phyloP scores from a whole-genome alignment of 306 rosid genomes.

The Cicer yamashitae region DNA sequence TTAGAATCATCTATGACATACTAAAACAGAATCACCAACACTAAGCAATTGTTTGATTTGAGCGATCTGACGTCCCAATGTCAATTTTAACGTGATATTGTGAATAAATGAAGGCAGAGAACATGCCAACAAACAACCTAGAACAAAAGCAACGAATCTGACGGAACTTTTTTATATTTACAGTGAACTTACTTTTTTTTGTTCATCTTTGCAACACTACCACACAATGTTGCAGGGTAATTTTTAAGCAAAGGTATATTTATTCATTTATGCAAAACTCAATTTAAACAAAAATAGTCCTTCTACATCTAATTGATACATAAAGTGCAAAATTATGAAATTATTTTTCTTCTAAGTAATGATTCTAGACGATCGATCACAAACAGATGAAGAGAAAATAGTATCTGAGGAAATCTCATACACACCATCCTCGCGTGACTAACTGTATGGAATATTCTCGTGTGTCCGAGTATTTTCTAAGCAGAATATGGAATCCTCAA shows the following conservation, averaged over 20 bases:
- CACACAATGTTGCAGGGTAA: background rate
- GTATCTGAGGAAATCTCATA: constrained; percentile 18
- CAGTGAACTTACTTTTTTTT: background rate
- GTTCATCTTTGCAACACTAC: background rate
- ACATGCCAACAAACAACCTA: too few species aligned
- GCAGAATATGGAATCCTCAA: constrained; percentile 83
- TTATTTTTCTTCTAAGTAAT: too few species aligned
- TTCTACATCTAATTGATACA: too few species aligned
- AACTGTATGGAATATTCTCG: constrained; percentile 27
- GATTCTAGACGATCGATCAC: too few species aligned
- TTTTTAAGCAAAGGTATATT: background rate
- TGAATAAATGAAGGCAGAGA: too few species aligned
- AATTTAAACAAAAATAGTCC: too few species aligned
- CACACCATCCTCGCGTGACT: background rate
- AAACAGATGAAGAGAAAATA: background rate
- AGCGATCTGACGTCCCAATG: background rate
- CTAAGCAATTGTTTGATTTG: background rate
- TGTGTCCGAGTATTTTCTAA: constrained; percentile 40
- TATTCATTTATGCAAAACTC: background rate
- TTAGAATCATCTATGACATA: background rate
- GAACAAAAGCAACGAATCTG: too few species aligned
- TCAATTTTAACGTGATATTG: background rate
- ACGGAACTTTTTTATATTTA: background rate
- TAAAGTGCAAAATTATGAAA: too few species aligned
- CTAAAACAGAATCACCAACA: too few species aligned